These are phyloP conservation scores for Rubus parviflorus DNA, from an alignment of 306 rosid genomes.

Conservation along the genomic window DNA sequence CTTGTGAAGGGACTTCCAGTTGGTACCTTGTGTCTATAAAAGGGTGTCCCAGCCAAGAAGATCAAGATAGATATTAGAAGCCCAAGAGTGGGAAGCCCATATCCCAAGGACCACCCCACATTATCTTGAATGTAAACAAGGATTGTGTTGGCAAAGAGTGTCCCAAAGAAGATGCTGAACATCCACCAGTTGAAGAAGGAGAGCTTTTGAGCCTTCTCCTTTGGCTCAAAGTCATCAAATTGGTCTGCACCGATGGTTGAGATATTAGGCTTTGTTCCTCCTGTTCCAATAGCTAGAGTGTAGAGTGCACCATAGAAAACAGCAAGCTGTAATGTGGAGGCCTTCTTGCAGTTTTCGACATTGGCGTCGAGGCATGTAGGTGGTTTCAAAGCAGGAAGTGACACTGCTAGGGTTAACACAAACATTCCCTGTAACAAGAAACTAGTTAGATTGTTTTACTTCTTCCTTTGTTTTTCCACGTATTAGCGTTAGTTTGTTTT, in stretches of 20 bases:
- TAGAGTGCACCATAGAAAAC: constrained; percentile 81
- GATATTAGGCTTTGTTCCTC: constrained; percentile 94
- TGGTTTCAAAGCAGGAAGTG: constrained; percentile 66
- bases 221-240: constrained; percentile 75
- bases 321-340: constrained; percentile 63
- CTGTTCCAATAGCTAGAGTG: constrained; percentile 82
- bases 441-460: neutral
- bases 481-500: no score
- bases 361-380: constrained; percentile 43
- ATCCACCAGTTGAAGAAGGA: constrained; percentile 99
- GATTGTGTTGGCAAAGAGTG: constrained; percentile 69
- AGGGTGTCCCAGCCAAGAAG: constrained; percentile 69
- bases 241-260: constrained; percentile 96
- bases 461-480: neutral
- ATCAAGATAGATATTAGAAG: constrained; percentile 55
- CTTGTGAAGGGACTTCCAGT: constrained; percentile 46
- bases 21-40: constrained; percentile 73
- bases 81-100: constrained; percentile 82
- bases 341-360: constrained; percentile 63
- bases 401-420: constrained; percentile 59
- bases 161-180: constrained; percentile 89
- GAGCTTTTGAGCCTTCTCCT: constrained; percentile 68
- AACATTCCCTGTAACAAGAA: constrained; percentile 64
- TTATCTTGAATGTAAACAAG: constrained; percentile 88
- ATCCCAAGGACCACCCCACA: constrained; percentile 90